A percentile compares a stretch with the other conserved stretches of the same genome.
Conservation (phyloP, 495 filamentous ascomycete species). For the Penicillium robsamsonii region DNA sequence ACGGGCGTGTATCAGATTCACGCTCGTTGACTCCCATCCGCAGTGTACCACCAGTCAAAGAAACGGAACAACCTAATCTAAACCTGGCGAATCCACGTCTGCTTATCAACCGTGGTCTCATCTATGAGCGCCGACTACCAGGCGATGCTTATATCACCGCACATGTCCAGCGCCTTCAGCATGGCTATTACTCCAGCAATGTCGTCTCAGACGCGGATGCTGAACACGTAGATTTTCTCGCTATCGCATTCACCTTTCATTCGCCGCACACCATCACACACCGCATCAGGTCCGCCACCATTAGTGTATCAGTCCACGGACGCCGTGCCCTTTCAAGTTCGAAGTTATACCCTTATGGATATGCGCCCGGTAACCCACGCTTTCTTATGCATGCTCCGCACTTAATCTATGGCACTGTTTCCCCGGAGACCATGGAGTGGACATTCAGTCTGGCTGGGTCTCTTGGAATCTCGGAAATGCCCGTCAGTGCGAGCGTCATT, state of each 20-base stretch:
- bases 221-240: constrained; percentile 52
- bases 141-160: constrained; percentile 52
- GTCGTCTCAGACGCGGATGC: constrained; percentile 41
- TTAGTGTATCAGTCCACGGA: constrained; percentile 38
- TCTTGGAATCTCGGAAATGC: constrained; percentile 46
- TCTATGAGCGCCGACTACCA: constrained; percentile 52
- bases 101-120: constrained; percentile 44
- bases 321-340: constrained; percentile 11
- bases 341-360: constrained; percentile 4
- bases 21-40: background rate
- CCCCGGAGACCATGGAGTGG: constrained; percentile 52
- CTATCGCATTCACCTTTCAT: constrained; percentile 51
- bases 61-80: constrained; percentile 25
- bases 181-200: constrained; percentile 46
- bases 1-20: background rate
- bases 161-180: constrained; percentile 51
- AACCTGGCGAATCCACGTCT: constrained; percentile 45
- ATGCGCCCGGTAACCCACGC: constrained; percentile 30
- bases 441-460: constrained; percentile 50
- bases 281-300: constrained; percentile 50
- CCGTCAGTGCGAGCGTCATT: constrained; percentile 43
- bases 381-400: constrained; percentile 55
- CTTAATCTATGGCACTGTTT: constrained; percentile 51
- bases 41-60: constrained; percentile 3
- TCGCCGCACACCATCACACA: constrained; percentile 39